Evolutionary conservation across 768 basidiomycete species (phyloP), one percentile per base, ranked within the genome.

Genomic region (Vararia minispora): DNA sequence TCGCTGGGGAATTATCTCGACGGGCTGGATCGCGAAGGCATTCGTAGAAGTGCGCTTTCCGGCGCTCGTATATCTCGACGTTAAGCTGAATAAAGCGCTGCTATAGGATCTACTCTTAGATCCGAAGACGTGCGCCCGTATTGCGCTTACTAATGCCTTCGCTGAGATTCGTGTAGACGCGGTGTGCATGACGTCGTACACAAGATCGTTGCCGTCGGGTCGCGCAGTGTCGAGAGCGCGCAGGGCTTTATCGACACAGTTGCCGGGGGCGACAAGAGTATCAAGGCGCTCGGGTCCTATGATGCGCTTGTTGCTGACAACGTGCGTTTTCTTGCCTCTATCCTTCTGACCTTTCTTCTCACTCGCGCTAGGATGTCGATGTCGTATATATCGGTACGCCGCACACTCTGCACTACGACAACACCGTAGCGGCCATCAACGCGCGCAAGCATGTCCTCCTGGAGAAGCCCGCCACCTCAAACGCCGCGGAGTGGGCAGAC

Each of bases 1-100:
- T 38, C 74, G 74, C 39, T 90, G 88, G 89, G 88, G 89, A 13
- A 84, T 91, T 46, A 80, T 94, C 44, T 84, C 86, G 10, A 88
- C 87, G 2, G 86, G 85, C 22, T 52, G 55, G 14, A 91, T 90
- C 41, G 76, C 86, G 7, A 62, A 62, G 22, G 57, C 54, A 9
- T 91, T 90, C 54, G 70, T 76, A 9, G 74, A 72, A 65, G 86
- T 82, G 42, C 41, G 60, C 31, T n/a, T 42, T 35, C n/a, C 33
- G 2, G 24, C 16, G 10, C 3, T 26, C 12, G 18, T 2, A 8
- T 25, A 18, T 16, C 21, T 14, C 32, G 13, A 30, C 36, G 24
- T 9, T 6, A 23, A 28, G 12, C 18, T 37, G 12, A 25, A 28
- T 17, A 13, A 23, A n/a, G n/a, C n/a, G 6, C 10, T 21, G 40